Evolutionary conservation across 371 early-diverging fungal genomes (phyloP).

Genomic region (Neoconidiobolus thromboides): DNA sequence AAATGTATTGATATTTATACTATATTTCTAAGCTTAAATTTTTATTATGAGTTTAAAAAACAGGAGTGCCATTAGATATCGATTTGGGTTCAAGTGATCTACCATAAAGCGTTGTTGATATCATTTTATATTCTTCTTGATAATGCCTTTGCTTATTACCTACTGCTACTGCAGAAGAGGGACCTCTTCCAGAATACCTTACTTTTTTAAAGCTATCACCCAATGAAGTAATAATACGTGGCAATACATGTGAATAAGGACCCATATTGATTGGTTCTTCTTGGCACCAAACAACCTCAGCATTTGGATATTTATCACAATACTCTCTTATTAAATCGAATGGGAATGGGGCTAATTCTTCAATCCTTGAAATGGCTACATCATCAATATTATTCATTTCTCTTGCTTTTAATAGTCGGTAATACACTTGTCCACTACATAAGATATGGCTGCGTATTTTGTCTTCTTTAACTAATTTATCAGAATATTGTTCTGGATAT

Average conservation of each 20-base stretch:
- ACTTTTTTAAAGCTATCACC: slow-evolving; percentile 14
- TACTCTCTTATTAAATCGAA: slow-evolving; percentile 37
- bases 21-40: too few species aligned
- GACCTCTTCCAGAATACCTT: slow-evolving; percentile 44
- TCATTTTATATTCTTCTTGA: too few species aligned
- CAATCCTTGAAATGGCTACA: slow-evolving; percentile 72
- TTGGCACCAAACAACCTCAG: slow-evolving; percentile 78
- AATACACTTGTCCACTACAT: slow-evolving; percentile 69
- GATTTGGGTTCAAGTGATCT: too few species aligned
- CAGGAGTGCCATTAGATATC: too few species aligned
- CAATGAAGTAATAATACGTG: slow-evolving; percentile 55
- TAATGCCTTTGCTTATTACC: slow-evolving; percentile 86
- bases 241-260: slow-evolving; percentile 68
- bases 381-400: slow-evolving; percentile 34
- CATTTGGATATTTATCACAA: slow-evolving; percentile 36
- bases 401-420: slow-evolving; percentile 67
- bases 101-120: too few species aligned
- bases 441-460: not conserved
- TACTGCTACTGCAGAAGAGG: slow-evolving; percentile 58
- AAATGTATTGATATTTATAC: too few species aligned
- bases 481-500: slow-evolving; percentile 57
- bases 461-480: slow-evolving; percentile 49
- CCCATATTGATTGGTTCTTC: slow-evolving; percentile 93
- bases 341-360: slow-evolving; percentile 92
- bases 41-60: too few species aligned